Conservation (phyloP, 495 filamentous ascomycete genomes). For the Xylaria longipes region DNA sequence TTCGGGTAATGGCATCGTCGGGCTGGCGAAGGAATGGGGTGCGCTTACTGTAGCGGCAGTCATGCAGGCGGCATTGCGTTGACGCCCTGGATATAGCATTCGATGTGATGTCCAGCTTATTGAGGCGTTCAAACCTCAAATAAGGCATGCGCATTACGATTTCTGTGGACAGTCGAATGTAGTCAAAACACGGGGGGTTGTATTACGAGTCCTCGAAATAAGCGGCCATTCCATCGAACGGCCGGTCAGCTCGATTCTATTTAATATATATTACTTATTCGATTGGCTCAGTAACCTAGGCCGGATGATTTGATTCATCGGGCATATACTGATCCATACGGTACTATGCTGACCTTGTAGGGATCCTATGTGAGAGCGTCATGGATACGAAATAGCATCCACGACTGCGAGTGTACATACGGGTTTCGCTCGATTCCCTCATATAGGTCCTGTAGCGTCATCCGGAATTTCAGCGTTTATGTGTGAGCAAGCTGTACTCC, state of each 20-base stretch:
- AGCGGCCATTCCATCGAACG: background rate
- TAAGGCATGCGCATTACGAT: background rate
- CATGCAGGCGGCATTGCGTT: background rate
- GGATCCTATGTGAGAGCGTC: background rate
- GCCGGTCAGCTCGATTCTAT: background rate
- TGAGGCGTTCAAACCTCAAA: background rate
- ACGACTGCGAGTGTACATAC: background rate
- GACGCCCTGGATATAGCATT: background rate
- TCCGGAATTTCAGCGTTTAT: background rate
- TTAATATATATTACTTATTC: background rate
- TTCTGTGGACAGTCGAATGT: background rate
- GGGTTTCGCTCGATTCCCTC: background rate
- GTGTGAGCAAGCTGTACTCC: background rate
- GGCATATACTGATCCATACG: background rate
- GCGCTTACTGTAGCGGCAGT: conserved; percentile 5
- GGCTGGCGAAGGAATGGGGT: background rate
- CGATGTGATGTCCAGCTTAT: background rate
- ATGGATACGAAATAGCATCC: background rate
- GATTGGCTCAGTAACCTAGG: background rate
- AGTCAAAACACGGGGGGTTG: background rate
- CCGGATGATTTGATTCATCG: background rate
- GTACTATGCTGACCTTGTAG: background rate
- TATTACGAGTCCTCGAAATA: background rate
- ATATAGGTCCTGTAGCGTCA: background rate
- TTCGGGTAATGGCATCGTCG: background rate